A percentile compares a stretch with the other conserved stretches of the same genome.
These are phyloP conservation scores for Paracorniculantispora psalliotae DNA, from an alignment of 2,329 filamentous ascomycete species.

Conservation along the genomic window DNA sequence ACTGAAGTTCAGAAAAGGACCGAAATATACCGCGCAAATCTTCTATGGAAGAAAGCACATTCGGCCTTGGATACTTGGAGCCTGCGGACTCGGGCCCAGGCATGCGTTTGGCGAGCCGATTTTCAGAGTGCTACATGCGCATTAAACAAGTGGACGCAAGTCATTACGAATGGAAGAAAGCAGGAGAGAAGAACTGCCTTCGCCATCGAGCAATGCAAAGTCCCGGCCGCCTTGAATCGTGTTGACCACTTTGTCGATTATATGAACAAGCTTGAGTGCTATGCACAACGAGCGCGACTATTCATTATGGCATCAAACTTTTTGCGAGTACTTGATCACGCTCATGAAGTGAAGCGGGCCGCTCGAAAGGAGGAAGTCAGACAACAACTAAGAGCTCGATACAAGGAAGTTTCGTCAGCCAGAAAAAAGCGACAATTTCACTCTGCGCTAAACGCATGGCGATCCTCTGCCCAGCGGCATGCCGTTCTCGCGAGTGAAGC, in stretches of 20 bases:
- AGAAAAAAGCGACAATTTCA: slow-evolving; percentile 9
- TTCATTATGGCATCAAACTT: slow-evolving; percentile 9
- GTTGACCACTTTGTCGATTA: neutral
- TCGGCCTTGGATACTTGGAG: slow-evolving; percentile 7
- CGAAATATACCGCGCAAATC: neutral
- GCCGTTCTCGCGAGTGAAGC: neutral
- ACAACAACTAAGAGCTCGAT: slow-evolving; percentile 8
- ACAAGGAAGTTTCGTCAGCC: slow-evolving; percentile 9
- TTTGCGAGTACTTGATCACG: slow-evolving; percentile 4
- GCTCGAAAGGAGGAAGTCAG: slow-evolving; percentile 9
- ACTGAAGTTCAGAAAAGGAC: neutral
- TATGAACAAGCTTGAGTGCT: neutral
- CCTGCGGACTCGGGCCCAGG: slow-evolving; percentile 4
- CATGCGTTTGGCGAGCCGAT: slow-evolving; percentile 10
- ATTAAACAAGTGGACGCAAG: neutral
- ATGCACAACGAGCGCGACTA: slow-evolving; percentile 7
- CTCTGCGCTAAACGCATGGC: neutral
- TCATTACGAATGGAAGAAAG: neutral
- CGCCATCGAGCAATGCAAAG: neutral
- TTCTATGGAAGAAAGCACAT: neutral
- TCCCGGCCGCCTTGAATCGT: neutral
- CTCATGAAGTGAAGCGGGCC: neutral
- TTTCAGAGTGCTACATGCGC: neutral
- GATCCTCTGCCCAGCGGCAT: neutral
- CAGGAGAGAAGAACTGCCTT: neutral